A percentile compares a stretch with the other conserved stretches of the same genome.
Conservation (phyloP, 2,329 filamentous ascomycete species). For the Aspergillus fructus region DNA sequence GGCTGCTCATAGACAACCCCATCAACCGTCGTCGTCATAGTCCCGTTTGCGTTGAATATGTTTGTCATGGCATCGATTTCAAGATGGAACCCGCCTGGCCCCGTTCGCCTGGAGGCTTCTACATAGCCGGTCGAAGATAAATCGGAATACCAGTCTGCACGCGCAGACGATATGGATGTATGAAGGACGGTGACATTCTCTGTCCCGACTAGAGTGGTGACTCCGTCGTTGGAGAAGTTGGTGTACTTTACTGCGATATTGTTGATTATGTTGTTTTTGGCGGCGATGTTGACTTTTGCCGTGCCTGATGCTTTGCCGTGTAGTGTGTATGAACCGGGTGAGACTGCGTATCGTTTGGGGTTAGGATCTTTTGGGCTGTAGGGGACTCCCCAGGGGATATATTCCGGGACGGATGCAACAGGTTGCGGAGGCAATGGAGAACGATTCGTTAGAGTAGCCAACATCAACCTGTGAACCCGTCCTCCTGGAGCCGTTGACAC, state of each 20-base stretch:
- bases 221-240: conserved; percentile 39
- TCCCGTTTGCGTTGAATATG: conserved; percentile 44
- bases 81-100: conserved; percentile 41
- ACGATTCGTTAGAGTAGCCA: conserved; percentile 40
- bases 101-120: conserved; percentile 39
- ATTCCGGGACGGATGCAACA: conserved; percentile 25
- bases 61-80: conserved; percentile 41
- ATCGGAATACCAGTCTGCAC: conserved; percentile 43
- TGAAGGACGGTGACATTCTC: conserved; percentile 34
- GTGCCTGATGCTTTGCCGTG: conserved; percentile 13
- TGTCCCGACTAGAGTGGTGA: conserved; percentile 31
- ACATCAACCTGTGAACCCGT: conserved; percentile 42
- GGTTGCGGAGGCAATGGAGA: conserved; percentile 21
- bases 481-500: conserved; percentile 41
- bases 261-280: conserved; percentile 12
- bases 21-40: conserved; percentile 39
- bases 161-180: conserved; percentile 21
- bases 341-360: conserved; percentile 1
- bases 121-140: conserved; percentile 33
- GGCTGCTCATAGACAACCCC: conserved; percentile 41
- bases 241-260: conserved; percentile 36
- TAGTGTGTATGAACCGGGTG: conserved; percentile 18
- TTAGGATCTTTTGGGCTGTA: conserved; percentile 7
- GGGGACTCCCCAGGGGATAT: conserved; percentile 20
- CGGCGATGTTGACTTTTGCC: conserved; percentile 9